These are phyloP conservation scores for Hydnomerulius pinastri DNA, from an alignment of 768 basidiomycete species.

Conservation along the genomic window DNA sequence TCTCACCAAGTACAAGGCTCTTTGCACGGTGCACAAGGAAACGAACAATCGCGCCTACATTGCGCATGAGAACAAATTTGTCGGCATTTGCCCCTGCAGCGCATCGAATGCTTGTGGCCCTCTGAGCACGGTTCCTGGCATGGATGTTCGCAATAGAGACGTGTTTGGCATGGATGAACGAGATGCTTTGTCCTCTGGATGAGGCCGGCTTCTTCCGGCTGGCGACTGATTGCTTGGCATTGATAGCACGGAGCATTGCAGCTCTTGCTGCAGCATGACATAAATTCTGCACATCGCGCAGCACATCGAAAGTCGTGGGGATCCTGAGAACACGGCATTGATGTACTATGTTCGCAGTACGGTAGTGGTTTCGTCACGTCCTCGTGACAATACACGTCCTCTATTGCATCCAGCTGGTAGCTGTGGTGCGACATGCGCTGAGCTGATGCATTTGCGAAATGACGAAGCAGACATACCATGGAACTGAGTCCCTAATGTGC, in stretches of 20 bases:
- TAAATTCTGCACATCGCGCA: slow-evolving; percentile 41
- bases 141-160: slow-evolving; percentile 55
- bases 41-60: slow-evolving; percentile 51
- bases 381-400: slow-evolving; percentile 43
- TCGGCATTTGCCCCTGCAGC: slow-evolving; percentile 49
- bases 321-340: slow-evolving; percentile 50
- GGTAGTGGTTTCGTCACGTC: slow-evolving; percentile 47
- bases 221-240: slow-evolving; percentile 41
- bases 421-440: slow-evolving; percentile 33
- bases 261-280: slow-evolving; percentile 53
- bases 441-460: neutral
- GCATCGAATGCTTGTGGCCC: slow-evolving; percentile 48
- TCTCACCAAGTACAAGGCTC: slow-evolving; percentile 57
- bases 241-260: slow-evolving; percentile 51
- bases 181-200: slow-evolving; percentile 39
- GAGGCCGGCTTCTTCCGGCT: neutral
- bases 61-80: slow-evolving; percentile 56
- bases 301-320: slow-evolving; percentile 41
- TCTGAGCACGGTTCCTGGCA: slow-evolving; percentile 53
- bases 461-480: slow-evolving; percentile 44
- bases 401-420: slow-evolving; percentile 45
- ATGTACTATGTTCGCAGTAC: slow-evolving; percentile 53
- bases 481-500: slow-evolving; percentile 43
- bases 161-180: slow-evolving; percentile 50
- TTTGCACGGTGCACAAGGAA: slow-evolving; percentile 62